These are phyloP conservation scores for Lupinus albus DNA, from an alignment of 306 rosid species.

Conservation along the genomic window DNA sequence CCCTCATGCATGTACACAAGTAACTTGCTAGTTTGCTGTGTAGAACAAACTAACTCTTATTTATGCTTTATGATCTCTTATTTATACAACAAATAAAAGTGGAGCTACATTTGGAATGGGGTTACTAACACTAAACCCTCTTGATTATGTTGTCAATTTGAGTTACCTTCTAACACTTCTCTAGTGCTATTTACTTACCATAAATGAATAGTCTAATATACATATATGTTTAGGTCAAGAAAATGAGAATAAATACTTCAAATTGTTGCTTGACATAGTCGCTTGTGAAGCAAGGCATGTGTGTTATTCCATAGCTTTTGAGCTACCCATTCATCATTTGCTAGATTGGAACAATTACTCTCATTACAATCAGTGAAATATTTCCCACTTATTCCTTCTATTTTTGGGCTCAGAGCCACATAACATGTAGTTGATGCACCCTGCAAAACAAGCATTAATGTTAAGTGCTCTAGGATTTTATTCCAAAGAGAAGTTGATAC, in stretches of 20 bases:
- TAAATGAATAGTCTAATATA: constrained; percentile 41
- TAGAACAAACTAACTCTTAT: too few species aligned
- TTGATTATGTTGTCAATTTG: constrained; percentile 26
- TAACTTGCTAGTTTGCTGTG: too few species aligned
- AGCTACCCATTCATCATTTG: constrained; percentile 81
- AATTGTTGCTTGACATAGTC: constrained; percentile 53
- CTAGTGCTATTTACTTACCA: background rate
- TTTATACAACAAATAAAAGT: constrained; percentile 23
- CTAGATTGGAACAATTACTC: constrained; percentile 66
- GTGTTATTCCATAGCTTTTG: constrained; percentile 75
- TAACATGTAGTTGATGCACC: constrained; percentile 94
- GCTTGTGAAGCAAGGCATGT: constrained; percentile 57
- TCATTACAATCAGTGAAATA: constrained; percentile 88
- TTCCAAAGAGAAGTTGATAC: too few species aligned
- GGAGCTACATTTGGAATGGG: constrained; percentile 22
- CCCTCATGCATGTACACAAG: too few species aligned
- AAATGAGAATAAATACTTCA: constrained; percentile 32
- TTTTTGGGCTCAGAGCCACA: constrained; percentile 72
- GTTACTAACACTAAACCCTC: constrained; percentile 30
- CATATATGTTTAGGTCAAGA: constrained; percentile 14
- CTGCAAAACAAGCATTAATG: constrained; percentile 39
- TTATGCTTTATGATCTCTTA: constrained; percentile 30
- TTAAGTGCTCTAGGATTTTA: too few species aligned
- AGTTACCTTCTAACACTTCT: constrained; percentile 14
- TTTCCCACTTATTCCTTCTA: constrained; percentile 72